Conservation (phyloP, 2,329 filamentous ascomycete species). For the Sarocladiaceae sp. region DNA sequence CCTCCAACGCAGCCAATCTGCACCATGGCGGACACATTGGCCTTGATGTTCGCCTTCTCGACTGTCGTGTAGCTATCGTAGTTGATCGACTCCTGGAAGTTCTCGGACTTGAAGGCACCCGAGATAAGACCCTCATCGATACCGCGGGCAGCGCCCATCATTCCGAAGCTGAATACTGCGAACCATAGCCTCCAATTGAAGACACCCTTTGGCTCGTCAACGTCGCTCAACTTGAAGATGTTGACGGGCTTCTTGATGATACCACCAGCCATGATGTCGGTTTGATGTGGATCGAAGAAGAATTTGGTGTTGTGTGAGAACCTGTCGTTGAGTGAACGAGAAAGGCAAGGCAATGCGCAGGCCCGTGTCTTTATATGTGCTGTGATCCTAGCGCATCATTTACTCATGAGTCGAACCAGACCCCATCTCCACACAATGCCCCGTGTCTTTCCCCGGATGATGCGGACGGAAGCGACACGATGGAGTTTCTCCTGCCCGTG, state of each 20-base stretch:
- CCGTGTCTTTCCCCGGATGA: conserved; percentile 1
- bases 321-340: no score
- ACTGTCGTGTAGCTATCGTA: conserved; percentile 47
- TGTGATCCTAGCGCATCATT: no score
- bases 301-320: no score
- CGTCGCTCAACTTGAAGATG: conserved; percentile 60
- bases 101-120: conserved; percentile 61
- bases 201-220: conserved; percentile 63
- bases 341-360: no score
- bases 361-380: no score
- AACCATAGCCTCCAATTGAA: conserved; percentile 79
- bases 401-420: background rate
- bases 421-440: background rate
- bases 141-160: conserved; percentile 72
- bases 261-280: conserved; percentile 38
- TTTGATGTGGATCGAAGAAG: background rate
- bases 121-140: conserved; percentile 78
- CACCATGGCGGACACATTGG: conserved; percentile 77
- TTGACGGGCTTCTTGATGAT: conserved; percentile 51
- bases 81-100: conserved; percentile 57
- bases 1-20: conserved; percentile 72
- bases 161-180: conserved; percentile 66
- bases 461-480: background rate
- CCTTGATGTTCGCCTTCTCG: conserved; percentile 62
- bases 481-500: background rate